Base-by-base conservation (phyloP, 306 rosid genomes). In the Quercus bicolor region DNA sequence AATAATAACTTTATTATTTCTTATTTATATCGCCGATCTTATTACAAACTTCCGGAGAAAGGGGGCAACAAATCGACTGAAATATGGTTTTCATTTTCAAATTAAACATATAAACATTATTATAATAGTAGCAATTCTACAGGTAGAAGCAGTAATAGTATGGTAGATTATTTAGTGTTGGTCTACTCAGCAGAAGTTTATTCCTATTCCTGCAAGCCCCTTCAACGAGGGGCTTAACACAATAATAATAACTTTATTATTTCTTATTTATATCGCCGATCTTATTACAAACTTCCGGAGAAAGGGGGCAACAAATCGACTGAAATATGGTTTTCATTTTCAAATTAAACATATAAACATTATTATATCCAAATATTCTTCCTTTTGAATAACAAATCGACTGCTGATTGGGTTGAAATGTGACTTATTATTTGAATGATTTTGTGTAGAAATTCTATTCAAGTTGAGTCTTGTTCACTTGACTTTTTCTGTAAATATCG, bases 401-500 rank as follows among this genome's bases (percentile, higher is more conserved):
- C 45, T 0, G 53, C 53, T 13, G 15, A 13, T 12, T 12, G 53
- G 53, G 45, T 34, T 34, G 40, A 2, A 6, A 34, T 2, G 11
- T 37, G 45, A 37, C 45, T 37, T 7, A 37, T 37, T 37, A 37
- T 37, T 37, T 8, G 45, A 37, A 37, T 24, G 34, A 70, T 6
- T 70, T 23, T 21, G 12, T 70, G 10, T 11, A 43, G 45, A 37
- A 37, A 6, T 43, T 48, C 37, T 66, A 31, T 23, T 3, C 13
- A 9, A n/a, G 43, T 21, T 34, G 37, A 12, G 48, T 16, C 53
- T 33, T 29, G 18, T 55, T 84, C 75, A 80, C 48, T 87, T 74
- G 83, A 20, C 53, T 76, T 74, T 57, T 77, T 75, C 74, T 84
- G 64, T 51, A 82, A 20, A 83, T 78, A 57, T 88, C 85, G 23